Percentiles rank a stretch among this genome's conserved stretches.
Evolutionary conservation across 2,329 filamentous ascomycete species (phyloP).

Genomic region (Stemphylium vesicarium): DNA sequence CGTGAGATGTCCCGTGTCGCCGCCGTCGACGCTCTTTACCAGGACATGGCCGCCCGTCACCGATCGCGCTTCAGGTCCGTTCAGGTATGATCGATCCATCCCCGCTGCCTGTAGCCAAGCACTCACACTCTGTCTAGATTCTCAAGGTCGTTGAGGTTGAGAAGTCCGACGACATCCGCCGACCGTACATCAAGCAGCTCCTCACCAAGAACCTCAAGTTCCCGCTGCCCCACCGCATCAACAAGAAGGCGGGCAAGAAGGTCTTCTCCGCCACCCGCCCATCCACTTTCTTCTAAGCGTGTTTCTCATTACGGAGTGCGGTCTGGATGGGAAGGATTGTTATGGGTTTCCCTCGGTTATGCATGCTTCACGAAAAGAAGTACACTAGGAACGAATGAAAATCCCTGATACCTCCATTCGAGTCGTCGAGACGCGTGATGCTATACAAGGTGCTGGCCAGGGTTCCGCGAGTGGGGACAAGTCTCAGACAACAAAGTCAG

Average conservation of each 20-base stretch:
- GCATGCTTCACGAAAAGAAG: constrained; percentile 51
- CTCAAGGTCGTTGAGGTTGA: constrained; percentile 97
- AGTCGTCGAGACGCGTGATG: constrained; percentile 32
- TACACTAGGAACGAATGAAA: constrained; percentile 54
- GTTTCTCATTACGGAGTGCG: constrained; percentile 50
- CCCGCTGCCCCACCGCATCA: constrained; percentile 95
- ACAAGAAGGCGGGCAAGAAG: constrained; percentile 84
- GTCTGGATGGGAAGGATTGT: constrained; percentile 48
- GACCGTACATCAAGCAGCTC: constrained; percentile 99
- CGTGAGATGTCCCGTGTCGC: constrained; percentile 96
- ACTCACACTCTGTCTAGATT: constrained; percentile 65
- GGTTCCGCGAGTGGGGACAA: constrained; percentile 4
- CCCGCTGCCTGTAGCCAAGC: not conserved
- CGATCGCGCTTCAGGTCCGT: constrained; percentile 97
- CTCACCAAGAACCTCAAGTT: constrained; percentile 94
- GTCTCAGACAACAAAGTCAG: constrained; percentile 4
- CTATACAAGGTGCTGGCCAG: constrained; percentile 19
- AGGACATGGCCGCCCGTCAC: constrained; percentile 99
- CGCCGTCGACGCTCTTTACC: constrained; percentile 96
- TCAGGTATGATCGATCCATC: constrained; percentile 71
- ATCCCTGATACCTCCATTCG: constrained; percentile 47
- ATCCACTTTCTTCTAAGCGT: constrained; percentile 92
- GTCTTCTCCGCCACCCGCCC: constrained; percentile 92
- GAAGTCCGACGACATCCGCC: constrained; percentile 93
- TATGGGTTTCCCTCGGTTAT: constrained; percentile 50